phyloP scores from a whole-genome alignment of 768 basidiomycete genomes.

The Lyophyllum decastes region DNA sequence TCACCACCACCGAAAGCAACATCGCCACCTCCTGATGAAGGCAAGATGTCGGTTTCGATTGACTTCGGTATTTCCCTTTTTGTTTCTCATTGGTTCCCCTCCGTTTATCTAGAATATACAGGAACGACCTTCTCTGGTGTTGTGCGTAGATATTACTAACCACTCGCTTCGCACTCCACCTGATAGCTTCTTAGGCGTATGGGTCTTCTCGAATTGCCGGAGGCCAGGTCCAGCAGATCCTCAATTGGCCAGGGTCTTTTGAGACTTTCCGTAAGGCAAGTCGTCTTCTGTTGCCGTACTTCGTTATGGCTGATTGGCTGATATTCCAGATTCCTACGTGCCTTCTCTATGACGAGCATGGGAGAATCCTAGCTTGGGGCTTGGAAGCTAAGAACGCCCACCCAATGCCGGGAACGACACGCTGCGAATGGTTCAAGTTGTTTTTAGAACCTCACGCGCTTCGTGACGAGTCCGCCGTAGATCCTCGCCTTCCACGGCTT shows the following conservation, averaged over 20 bases:
- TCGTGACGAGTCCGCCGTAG: constrained; percentile 67
- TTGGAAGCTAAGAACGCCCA: constrained; percentile 83
- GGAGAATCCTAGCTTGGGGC: constrained; percentile 81
- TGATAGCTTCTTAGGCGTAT: constrained; percentile 58
- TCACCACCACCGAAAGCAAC: constrained; percentile 22
- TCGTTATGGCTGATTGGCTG: constrained; percentile 5
- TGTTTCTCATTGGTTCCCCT: neutral
- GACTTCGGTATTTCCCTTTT: constrained; percentile 66
- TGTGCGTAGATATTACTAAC: constrained; percentile 44
- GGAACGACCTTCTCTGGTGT: constrained; percentile 90
- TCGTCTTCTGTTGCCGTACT: neutral
- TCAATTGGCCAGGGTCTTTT: constrained; percentile 83
- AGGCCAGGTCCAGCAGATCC: constrained; percentile 80
- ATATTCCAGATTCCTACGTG: constrained; percentile 71
- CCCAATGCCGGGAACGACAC: constrained; percentile 60
- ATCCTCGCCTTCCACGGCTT: constrained; percentile 76
- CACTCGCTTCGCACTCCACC: neutral
- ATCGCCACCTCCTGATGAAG: constrained; percentile 49
- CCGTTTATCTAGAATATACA: constrained; percentile 26
- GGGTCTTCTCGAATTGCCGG: constrained; percentile 82
- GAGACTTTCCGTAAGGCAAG: constrained; percentile 83
- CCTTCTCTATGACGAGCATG: constrained; percentile 74
- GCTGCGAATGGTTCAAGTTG: constrained; percentile 77
- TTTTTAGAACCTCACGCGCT: constrained; percentile 83
- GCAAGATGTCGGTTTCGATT: constrained; percentile 81